Conservation (phyloP, 2,329 filamentous ascomycete species). For the Pseudofabraea citricarpa region DNA sequence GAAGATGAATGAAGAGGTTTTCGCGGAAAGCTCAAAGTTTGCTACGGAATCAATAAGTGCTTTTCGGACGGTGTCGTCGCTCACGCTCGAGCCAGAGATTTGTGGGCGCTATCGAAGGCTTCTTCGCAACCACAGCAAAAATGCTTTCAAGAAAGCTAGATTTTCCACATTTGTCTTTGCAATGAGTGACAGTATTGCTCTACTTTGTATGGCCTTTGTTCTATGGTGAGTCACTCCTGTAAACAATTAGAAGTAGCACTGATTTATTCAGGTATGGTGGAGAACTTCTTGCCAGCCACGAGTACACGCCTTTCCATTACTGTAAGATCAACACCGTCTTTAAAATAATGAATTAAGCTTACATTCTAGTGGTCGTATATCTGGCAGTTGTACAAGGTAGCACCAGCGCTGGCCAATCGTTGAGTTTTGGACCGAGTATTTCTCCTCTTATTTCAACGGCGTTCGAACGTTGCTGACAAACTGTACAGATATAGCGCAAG, state of each 20-base stretch:
- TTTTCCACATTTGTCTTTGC: constrained; percentile 45
- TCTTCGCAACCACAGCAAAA: constrained; percentile 38
- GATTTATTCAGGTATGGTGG: constrained; percentile 46
- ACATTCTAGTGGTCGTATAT: constrained; percentile 49
- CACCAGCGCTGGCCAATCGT: constrained; percentile 47
- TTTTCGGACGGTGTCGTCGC: constrained; percentile 53
- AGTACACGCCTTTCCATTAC: constrained; percentile 28
- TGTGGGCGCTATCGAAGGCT: constrained; percentile 39
- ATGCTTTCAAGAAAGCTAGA: constrained; percentile 40
- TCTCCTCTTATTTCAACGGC: constrained; percentile 6
- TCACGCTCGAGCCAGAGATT: constrained; percentile 58
- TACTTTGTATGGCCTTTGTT: constrained; percentile 53
- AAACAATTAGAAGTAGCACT: no score
- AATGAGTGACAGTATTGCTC: constrained; percentile 46
- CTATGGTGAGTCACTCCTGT: constrained; percentile 46
- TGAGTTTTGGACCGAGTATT: constrained; percentile 40
- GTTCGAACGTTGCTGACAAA: neutral
- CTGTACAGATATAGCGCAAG: constrained; percentile 44
- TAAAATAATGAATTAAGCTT: no score
- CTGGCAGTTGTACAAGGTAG: constrained; percentile 45
- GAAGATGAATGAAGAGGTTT: constrained; percentile 49
- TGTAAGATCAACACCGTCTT: no score
- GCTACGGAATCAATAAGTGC: constrained; percentile 56
- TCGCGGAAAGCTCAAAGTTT: constrained; percentile 55
- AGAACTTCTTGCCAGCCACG: constrained; percentile 34